phyloP scores from a whole-genome alignment of 2,329 filamentous ascomycete genomes.

The Tolypocladium tropicale region DNA sequence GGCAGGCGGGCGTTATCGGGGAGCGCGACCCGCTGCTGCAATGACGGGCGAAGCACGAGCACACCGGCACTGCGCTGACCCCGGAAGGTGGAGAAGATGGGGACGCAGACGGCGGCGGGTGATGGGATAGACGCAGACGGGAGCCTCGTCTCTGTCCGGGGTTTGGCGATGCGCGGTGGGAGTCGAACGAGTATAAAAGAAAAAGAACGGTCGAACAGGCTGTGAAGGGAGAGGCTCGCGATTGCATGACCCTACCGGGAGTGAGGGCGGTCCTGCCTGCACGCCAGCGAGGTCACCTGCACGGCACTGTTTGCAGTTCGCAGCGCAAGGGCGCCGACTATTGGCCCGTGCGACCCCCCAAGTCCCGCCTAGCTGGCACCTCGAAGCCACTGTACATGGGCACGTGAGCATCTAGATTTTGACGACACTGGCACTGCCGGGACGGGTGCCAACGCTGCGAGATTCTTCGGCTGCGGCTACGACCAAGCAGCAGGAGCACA shows the following conservation, averaged over 20 bases:
- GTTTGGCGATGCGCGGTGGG: not conserved
- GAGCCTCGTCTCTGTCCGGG: not conserved
- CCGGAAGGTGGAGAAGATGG: not conserved
- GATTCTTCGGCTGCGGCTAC: no score
- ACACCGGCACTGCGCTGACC: not conserved
- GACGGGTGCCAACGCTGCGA: not conserved
- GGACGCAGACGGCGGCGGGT: not conserved
- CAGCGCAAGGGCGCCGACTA: not conserved
- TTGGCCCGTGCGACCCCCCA: slow-evolving; percentile 6
- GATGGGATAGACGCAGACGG: not conserved
- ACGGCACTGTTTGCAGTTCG: slow-evolving; percentile 10
- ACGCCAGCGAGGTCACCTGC: slow-evolving; percentile 11
- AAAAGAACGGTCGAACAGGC: not conserved
- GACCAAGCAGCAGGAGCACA: no score
- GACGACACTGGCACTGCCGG: not conserved
- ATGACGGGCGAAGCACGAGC: no score
- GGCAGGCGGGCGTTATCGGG: slow-evolving; percentile 1
- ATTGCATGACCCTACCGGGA: not conserved
- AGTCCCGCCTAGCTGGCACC: slow-evolving; percentile 6
- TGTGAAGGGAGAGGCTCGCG: not conserved
- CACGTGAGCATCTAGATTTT: slow-evolving; percentile 8
- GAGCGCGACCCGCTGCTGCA: not conserved
- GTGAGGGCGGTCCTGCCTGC: slow-evolving; percentile 2
- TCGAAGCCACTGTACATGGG: slow-evolving; percentile 1
- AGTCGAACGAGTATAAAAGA: not conserved